A percentile compares a stretch with the other conserved stretches of the same genome.
Evolutionary conservation across 2,329 filamentous ascomycete species (phyloP).

Genomic region (Ambrosiella cleistominuta): DNA sequence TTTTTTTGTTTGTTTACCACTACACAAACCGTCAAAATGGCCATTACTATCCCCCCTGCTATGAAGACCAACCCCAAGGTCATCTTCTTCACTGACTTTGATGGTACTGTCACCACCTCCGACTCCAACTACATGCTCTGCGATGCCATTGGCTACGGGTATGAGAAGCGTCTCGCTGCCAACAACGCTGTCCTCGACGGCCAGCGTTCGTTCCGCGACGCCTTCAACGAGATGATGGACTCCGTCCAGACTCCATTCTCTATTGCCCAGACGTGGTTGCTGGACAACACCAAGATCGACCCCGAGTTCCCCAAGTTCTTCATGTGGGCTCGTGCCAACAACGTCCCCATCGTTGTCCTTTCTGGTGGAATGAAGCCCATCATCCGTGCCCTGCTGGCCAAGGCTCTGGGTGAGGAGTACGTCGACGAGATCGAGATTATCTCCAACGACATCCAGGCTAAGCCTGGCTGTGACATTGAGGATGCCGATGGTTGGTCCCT

Average conservation of each 20-base stretch:
- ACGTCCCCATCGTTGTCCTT: constrained; percentile 81
- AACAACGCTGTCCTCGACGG: constrained; percentile 63
- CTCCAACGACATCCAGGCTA: constrained; percentile 58
- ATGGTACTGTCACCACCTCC: constrained; percentile 74
- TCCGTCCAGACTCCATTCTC: constrained; percentile 65
- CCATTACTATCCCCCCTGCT: constrained; percentile 11
- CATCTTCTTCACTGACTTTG: constrained; percentile 98
- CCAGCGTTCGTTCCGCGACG: constrained; percentile 59
- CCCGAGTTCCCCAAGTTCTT: constrained; percentile 79
- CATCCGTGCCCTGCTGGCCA: constrained; percentile 65
- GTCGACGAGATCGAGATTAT: constrained; percentile 71
- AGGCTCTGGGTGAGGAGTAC: constrained; percentile 60
- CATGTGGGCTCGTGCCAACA: constrained; percentile 60
- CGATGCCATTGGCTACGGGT: constrained; percentile 78
- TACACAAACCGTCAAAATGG: constrained; percentile 10
- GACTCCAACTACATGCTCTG: constrained; percentile 59
- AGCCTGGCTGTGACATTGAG: constrained; percentile 53
- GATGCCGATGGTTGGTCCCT: constrained; percentile 76
- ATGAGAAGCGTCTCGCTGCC: constrained; percentile 47
- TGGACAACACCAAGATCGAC: constrained; percentile 74
- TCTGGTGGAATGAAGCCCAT: constrained; percentile 87
- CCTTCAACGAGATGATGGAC: constrained; percentile 84
- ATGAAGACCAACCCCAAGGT: constrained; percentile 57
- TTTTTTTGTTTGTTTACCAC: background rate
- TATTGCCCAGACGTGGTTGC: constrained; percentile 62